These are phyloP conservation scores for Neurospora sp. DNA, from an alignment of 495 filamentous ascomycete genomes.

Conservation along the genomic window DNA sequence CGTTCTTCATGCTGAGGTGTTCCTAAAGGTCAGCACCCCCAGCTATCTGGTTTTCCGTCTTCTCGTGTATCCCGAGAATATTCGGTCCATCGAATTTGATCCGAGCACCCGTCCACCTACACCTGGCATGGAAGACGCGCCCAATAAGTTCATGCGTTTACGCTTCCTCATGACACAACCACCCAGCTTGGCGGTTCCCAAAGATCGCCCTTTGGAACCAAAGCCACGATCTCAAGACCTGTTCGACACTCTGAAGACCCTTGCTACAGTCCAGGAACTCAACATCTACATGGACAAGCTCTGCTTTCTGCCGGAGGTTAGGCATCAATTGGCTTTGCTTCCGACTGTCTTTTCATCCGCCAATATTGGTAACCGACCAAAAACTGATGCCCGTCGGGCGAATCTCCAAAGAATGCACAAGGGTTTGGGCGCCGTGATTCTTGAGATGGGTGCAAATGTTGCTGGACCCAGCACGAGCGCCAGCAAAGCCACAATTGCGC, in stretches of 20 bases:
- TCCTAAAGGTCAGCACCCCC: too few species aligned
- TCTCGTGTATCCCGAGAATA: not conserved
- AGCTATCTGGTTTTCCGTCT: not conserved
- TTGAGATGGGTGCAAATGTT: too few species aligned
- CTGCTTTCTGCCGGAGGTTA: not conserved
- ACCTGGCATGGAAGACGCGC: not conserved
- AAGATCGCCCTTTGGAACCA: not conserved
- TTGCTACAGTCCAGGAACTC: not conserved
- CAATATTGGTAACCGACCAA: not conserved
- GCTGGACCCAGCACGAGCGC: not conserved
- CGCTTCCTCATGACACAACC: slow-evolving; percentile 1
- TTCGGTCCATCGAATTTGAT: not conserved
- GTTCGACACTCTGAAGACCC: not conserved
- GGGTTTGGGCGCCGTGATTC: too few species aligned
- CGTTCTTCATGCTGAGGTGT: too few species aligned
- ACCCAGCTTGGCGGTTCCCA: not conserved
- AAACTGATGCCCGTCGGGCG: not conserved
- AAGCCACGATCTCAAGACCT: not conserved
- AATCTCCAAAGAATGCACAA: too few species aligned
- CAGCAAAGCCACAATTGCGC: not conserved
- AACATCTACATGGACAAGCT: not conserved
- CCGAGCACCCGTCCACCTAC: not conserved
- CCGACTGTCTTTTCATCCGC: not conserved
- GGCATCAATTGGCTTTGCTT: not conserved
- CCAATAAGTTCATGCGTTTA: not conserved